Base-by-base conservation (phyloP, 768 basidiomycete species). In the Suillus sp. region DNA sequence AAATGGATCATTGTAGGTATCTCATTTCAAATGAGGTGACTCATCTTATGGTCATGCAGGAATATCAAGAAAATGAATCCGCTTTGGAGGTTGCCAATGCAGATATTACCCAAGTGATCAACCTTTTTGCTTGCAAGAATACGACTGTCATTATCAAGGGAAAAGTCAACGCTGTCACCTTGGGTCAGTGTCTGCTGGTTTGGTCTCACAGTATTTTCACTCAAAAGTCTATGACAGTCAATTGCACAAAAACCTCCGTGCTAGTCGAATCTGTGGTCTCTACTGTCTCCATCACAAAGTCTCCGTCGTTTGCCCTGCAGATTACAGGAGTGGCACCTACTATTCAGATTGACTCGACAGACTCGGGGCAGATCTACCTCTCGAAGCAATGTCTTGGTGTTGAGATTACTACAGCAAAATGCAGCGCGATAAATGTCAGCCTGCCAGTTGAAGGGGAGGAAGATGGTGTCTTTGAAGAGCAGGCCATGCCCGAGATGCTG, bases 231-330 rank as follows among this genome's bases (percentile, higher is more conserved):
- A 18, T 32, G 32, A 18, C 72, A 97, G 96, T 93, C 51, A 93
- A 93, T 73, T 96, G 94, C 77, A 83, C 82, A 43, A 95, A 95
- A 74, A 95, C 91, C 0, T 88, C 93, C 4, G 81, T 99, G 40
- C 85, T 98, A 37, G 85, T 99, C 27, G 92, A 96, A 42, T 94
- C 92, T 2, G 93, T 95, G 51, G 93, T 99, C n/a, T 93, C 97
- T 18, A 86, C 90, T 0, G 83, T 99, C 60, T 89, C 90, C 2
- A 80, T 99, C 43, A 98, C 95, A 47, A 89, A 86, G 66, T 97
- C 95, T 0, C 95, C 95, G 1, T 97, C 95, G 1, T 99, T 99
- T 79, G 85, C 88, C 18, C 78, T 99, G 47, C 96, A 99, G 76
- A 88, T 99, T 68, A 92, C 90, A 2, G 96, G 96, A 32, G 79